Percentiles rank a stretch among this genome's conserved stretches.
Evolutionary conservation across 148 eudicot species (phyloP).

Genomic region (Simmondsia chinensis): DNA sequence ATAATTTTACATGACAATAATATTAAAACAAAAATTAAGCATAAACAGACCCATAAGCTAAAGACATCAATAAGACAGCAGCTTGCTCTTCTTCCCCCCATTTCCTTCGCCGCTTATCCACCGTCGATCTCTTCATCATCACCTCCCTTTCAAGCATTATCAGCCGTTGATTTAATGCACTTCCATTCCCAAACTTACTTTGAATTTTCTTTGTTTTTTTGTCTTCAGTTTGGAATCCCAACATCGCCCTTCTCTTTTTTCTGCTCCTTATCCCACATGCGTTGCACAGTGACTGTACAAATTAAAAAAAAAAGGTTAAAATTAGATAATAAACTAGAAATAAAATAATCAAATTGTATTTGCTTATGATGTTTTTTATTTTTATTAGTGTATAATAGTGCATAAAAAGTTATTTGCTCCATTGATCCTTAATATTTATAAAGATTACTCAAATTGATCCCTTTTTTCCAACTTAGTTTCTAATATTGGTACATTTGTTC

Average conservation of each 20-base stretch:
- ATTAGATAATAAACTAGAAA: constrained; percentile 10
- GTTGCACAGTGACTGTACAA: constrained; percentile 77
- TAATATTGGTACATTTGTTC: no score
- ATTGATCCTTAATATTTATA: no score
- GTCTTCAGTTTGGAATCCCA: constrained; percentile 51
- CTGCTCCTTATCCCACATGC: constrained; percentile 97
- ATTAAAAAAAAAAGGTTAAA: not conserved
- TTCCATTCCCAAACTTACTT: constrained; percentile 22
- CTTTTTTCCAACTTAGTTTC: no score
- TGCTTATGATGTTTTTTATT: not conserved
- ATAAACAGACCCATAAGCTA: constrained; percentile 72
- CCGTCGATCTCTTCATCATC: constrained; percentile 59
- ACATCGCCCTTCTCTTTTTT: constrained; percentile 67
- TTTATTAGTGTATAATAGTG: no score
- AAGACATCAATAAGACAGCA: constrained; percentile 72
- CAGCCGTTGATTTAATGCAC: constrained; percentile 48
- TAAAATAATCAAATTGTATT: not conserved
- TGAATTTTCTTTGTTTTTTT: constrained; percentile 37
- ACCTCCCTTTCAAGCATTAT: constrained; percentile 46
- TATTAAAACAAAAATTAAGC: constrained; percentile 18
- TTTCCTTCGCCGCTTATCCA: constrained; percentile 42
- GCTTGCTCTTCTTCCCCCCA: constrained; percentile 84
- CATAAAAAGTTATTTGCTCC: no score
- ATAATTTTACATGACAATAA: not conserved
- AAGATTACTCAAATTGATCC: no score